Conservation (phyloP, 371 early-diverging fungal species). For the Enterocytospora artemiae region DNA sequence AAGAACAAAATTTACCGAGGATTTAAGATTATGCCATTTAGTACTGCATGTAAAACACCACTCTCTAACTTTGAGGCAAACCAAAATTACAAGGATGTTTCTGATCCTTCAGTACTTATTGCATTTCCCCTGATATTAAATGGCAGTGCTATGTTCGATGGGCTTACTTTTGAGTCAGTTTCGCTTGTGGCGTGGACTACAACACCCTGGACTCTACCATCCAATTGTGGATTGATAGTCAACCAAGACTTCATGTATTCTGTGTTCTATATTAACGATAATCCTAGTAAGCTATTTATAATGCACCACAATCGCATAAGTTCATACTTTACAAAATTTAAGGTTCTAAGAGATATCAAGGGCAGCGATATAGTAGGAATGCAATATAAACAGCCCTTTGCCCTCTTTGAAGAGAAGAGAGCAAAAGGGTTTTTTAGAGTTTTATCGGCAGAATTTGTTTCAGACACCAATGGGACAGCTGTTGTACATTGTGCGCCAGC, state of each 20-base stretch:
- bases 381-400: slow-evolving; percentile 80
- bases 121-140: slow-evolving; percentile 68
- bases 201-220: slow-evolving; percentile 99
- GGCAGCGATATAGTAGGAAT: slow-evolving; percentile 74
- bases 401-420: slow-evolving; percentile 64
- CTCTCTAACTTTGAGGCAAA: slow-evolving; percentile 97
- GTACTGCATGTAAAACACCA: slow-evolving; percentile 86
- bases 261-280: slow-evolving; percentile 66
- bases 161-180: slow-evolving; percentile 67
- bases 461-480: slow-evolving; percentile 90
- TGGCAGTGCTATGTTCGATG: slow-evolving; percentile 21
- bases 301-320: slow-evolving; percentile 28
- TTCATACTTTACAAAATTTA: slow-evolving; percentile 59
- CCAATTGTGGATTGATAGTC: slow-evolving; percentile 83
- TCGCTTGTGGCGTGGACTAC: slow-evolving; percentile 94
- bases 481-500: slow-evolving; percentile 98
- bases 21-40: slow-evolving; percentile 93
- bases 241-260: slow-evolving; percentile 82
- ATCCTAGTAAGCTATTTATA: slow-evolving; percentile 55
- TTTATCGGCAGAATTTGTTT: slow-evolving; percentile 78
- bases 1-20: slow-evolving; percentile 93
- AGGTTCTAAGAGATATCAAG: slow-evolving; percentile 66
- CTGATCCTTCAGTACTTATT: slow-evolving; percentile 83
- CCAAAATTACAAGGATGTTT: slow-evolving; percentile 95
- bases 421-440: slow-evolving; percentile 72